Evolutionary conservation across 371 early-diverging fungal species (phyloP), one percentile per base, ranked within the genome.

Genomic region (Mucor circinelloides): DNA sequence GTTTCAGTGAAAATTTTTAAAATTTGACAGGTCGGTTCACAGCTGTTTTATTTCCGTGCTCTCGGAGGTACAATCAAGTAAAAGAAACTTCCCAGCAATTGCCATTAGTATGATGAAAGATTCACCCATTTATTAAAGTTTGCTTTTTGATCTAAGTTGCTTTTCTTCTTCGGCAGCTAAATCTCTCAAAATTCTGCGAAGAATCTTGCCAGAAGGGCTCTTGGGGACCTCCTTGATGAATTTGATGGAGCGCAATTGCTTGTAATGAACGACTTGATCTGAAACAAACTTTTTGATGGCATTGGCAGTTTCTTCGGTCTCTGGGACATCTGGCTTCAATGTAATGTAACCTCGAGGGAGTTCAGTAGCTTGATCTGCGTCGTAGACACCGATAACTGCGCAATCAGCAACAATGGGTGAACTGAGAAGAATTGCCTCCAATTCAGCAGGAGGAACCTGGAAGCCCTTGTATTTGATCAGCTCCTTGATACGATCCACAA

Each of bases 381-480:
- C 83, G 56, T 81, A 86, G 0, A 83, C 72, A 36, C 87, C 88
- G 66, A 89, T 78, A 19, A 92, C 91, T 9, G 91, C 93, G 25
- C 85, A 85, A 64, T 95, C 93, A 25, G 76, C 77, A 12, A 95
- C 83, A n/a, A 63, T 32, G 0, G 90, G 89, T 46, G 92, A 88
- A 13, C 80, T 72, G 31, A 71, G 72, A 67, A 70, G 58, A 54
- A 67, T 27, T 15, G 63, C 71, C 23, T 71, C 71, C 36, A 71
- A 59, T 36, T 71, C 71, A 6, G 71, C 71, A 44, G 71, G 71
- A 21, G 71, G 67, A 6, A 71, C 71, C 30, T 82, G 93, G 79
- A 90, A 92, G 0, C 92, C 93, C 61, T 91, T 92, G 72, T 87
- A 91, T 71, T 81, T 89, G 66, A 93, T 92, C 59, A 93, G 75